phyloP scores from a whole-genome alignment of 1,284 basidiomycete genomes.

The Trichosporon sp. region DNA sequence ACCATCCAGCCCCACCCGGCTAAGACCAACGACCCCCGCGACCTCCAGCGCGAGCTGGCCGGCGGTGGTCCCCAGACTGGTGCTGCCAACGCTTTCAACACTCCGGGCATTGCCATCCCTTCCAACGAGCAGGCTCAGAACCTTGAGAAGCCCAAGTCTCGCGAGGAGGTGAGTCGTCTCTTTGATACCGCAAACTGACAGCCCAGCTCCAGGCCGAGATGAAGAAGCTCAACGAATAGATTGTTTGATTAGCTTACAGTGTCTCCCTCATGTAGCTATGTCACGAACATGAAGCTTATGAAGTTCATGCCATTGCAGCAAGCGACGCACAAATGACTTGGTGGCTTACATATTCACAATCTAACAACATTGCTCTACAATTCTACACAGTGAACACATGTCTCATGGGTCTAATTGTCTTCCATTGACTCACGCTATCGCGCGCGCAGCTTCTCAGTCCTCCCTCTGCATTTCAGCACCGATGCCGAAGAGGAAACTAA shows the following conservation, averaged over 20 bases:
- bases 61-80: constrained; percentile 30
- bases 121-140: constrained; percentile 31
- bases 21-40: constrained; percentile 48
- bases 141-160: constrained; percentile 46
- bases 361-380: background rate
- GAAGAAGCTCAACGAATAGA: constrained; percentile 20
- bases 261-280: background rate
- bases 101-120: constrained; percentile 40
- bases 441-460: background rate
- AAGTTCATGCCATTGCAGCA: no score
- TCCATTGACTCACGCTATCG: background rate
- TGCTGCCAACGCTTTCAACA: constrained; percentile 38
- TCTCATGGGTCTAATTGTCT: background rate
- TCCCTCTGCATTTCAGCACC: background rate
- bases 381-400: background rate
- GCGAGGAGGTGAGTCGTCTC: constrained; percentile 43
- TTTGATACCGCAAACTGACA: background rate
- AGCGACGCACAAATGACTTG: background rate
- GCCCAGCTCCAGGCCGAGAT: constrained; percentile 11
- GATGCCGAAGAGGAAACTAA: constrained; percentile 18
- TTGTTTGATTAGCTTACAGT: no score
- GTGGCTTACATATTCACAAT: background rate
- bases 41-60: constrained; percentile 32
- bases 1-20: constrained; percentile 50
- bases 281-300: background rate